Percentiles rank a stretch among this genome's conserved stretches.
Conservation (phyloP, 352 stramenopile species). For the Pythium insidiosum region DNA sequence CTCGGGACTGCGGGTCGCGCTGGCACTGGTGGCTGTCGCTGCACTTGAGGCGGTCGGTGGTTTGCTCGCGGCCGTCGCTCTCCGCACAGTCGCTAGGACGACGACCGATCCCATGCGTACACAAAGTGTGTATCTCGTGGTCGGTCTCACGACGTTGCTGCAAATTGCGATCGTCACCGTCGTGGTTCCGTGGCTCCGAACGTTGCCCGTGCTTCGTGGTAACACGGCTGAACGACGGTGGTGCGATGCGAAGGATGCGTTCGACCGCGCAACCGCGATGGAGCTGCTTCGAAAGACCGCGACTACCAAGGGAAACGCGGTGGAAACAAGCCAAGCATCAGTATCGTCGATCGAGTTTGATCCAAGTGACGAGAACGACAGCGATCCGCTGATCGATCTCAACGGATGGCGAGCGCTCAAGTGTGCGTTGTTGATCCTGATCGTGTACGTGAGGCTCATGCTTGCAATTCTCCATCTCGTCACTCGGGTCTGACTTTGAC, state of each 20-base stretch:
- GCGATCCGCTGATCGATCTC: too few relatives aligned
- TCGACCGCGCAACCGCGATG: slow-evolving; percentile 7
- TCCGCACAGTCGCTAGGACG: too few relatives aligned
- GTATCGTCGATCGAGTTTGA: slow-evolving; percentile 2
- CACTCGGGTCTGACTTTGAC: too few relatives aligned
- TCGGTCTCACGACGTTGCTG: neutral
- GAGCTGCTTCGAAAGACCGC: neutral
- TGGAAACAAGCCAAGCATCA: neutral
- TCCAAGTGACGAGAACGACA: too few relatives aligned
- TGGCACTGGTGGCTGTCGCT: slow-evolving; percentile 49
- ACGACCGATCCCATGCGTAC: too few relatives aligned
- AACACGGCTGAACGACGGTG: slow-evolving; percentile 4
- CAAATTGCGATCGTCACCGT: slow-evolving; percentile 1
- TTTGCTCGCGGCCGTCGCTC: too few relatives aligned
- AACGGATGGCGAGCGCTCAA: slow-evolving; percentile 20
- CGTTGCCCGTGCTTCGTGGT: neutral
- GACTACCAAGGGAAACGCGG: neutral
- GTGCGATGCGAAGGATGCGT: slow-evolving; percentile 3
- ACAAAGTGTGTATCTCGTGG: too few relatives aligned
- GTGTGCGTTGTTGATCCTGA: slow-evolving; percentile 9
- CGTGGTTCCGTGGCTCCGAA: slow-evolving; percentile 3
- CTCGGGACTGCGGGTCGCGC: slow-evolving; percentile 53
- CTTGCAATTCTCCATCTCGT: too few relatives aligned
- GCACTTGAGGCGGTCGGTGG: slow-evolving; percentile 1
- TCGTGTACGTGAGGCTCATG: slow-evolving; percentile 25